A percentile compares a stretch with the other conserved stretches of the same genome.
Conservation (phyloP, 2,329 filamentous ascomycete species). For the Diaporthe sp. region DNA sequence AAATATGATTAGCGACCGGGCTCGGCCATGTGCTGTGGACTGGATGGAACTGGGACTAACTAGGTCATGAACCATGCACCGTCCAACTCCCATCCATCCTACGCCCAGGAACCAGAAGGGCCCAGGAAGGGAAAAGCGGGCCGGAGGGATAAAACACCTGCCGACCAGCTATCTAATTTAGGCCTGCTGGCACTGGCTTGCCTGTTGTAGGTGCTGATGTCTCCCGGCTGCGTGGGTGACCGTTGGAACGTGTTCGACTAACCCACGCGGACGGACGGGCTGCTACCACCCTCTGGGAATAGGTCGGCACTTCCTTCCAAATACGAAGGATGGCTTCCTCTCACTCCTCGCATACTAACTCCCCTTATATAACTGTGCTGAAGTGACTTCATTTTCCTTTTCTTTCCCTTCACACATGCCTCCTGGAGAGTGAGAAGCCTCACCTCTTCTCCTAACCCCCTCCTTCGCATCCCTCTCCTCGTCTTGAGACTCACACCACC, state of each 20-base stretch:
- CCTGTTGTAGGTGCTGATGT: background rate
- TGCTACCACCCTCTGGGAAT: slow-evolving; percentile 30
- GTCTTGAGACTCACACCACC: slow-evolving; percentile 1
- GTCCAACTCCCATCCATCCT: background rate
- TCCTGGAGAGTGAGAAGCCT: slow-evolving; percentile 3
- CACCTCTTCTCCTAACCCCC: background rate
- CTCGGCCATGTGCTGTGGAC: background rate
- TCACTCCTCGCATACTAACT: background rate
- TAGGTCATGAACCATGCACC: background rate
- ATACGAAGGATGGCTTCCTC: slow-evolving; percentile 28
- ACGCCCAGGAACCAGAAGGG: slow-evolving; percentile 4
- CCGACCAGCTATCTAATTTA: slow-evolving; percentile 7
- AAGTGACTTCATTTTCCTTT: background rate
- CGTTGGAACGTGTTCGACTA: slow-evolving; percentile 9
- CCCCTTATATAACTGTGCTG: background rate
- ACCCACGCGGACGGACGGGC: slow-evolving; percentile 21
- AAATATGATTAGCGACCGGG: slow-evolving; percentile 4
- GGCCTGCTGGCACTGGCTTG: background rate
- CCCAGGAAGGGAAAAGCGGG: slow-evolving; percentile 20
- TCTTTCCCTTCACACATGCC: background rate
- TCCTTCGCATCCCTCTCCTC: no score
- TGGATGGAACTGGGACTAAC: background rate
- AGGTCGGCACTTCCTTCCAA: slow-evolving; percentile 11
- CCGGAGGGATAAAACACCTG: slow-evolving; percentile 4
- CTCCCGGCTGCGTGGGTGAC: slow-evolving; percentile 17